Conservation (phyloP, 1,284 basidiomycete species). For the Polyporus tsugae region DNA sequence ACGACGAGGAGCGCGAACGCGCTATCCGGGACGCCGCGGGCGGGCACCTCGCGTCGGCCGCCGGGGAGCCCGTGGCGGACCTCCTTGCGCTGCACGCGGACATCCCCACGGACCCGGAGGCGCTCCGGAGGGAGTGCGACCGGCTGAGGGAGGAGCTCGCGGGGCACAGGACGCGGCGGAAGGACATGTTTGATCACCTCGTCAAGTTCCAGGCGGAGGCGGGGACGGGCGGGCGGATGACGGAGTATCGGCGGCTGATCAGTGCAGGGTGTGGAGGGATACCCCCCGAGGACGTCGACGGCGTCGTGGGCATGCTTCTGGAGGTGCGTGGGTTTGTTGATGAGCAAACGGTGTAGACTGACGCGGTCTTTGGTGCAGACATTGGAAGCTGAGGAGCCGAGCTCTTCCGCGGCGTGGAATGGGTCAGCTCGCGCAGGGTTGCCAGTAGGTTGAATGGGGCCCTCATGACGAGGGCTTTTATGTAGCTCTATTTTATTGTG, state of each 20-base stretch:
- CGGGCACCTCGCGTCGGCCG: conserved; percentile 56
- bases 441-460: conserved; percentile 24
- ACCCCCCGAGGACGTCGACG: conserved; percentile 85
- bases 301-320: conserved; percentile 81
- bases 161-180: conserved; percentile 72
- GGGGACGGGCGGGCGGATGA: conserved; percentile 88
- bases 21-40: conserved; percentile 63
- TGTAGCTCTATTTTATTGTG: conserved; percentile 30
- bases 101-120: conserved; percentile 65
- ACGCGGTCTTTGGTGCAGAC: conserved; percentile 52
- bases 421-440: conserved; percentile 34
- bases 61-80: conserved; percentile 72
- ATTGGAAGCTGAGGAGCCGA: conserved; percentile 69
- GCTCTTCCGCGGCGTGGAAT: conserved; percentile 55
- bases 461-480: conserved; percentile 16
- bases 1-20: conserved; percentile 82
- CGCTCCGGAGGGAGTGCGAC: conserved; percentile 67
- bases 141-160: conserved; percentile 69
- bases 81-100: conserved; percentile 63
- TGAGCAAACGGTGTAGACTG: background rate
- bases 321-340: conserved; percentile 62
- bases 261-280: conserved; percentile 91
- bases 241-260: conserved; percentile 87
- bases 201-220: conserved; percentile 87
- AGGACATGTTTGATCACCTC: conserved; percentile 75